Evolutionary conservation across 768 basidiomycete genomes (phyloP).

Genomic region (Suillus subluteus): DNA sequence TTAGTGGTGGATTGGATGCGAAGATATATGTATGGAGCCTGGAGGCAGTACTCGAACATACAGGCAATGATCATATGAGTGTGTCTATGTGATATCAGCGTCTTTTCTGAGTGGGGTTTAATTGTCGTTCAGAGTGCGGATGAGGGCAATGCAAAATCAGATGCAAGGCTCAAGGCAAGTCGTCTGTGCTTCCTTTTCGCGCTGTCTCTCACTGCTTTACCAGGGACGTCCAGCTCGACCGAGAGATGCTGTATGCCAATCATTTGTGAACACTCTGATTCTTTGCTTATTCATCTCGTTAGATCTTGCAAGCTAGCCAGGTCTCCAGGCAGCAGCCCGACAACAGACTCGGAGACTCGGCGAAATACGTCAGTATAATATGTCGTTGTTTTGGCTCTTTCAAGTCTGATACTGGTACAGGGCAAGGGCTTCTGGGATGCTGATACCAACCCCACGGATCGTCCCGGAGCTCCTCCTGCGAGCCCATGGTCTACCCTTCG

Average conservation of each 20-base stretch:
- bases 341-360: not conserved
- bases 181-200: not conserved
- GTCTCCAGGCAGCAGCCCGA: not conserved
- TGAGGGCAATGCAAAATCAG: not conserved
- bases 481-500: no score
- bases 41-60: constrained; percentile 11
- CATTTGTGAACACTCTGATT: no score
- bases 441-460: no score
- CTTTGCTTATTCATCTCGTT: not conserved
- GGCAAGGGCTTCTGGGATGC: no score
- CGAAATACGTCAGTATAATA: not conserved
- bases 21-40: no score
- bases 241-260: not conserved
- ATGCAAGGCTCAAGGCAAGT: not conserved
- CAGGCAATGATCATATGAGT: no score
- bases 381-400: not conserved
- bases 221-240: not conserved
- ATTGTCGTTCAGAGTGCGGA: not conserved
- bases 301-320: no score
- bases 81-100: not conserved
- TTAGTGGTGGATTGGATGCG: no score
- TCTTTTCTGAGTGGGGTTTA: not conserved
- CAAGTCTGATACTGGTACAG: no score
- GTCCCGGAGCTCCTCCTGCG: no score
- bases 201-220: no score